Evolutionary conservation across 2,329 filamentous ascomycete genomes (phyloP), one percentile per base, ranked within the genome.

Genomic region (Botrytis paeoniae): DNA sequence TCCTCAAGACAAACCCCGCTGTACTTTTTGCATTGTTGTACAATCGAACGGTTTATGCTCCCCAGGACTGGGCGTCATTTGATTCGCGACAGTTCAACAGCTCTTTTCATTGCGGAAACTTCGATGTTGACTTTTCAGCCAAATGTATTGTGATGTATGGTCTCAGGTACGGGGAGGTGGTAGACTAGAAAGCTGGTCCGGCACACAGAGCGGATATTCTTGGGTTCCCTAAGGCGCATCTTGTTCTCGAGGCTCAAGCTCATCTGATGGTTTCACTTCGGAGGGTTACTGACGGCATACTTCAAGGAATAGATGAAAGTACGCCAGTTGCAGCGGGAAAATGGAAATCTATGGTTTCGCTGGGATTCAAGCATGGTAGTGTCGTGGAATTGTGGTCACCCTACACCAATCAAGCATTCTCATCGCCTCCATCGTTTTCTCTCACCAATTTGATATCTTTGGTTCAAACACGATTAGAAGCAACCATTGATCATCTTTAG

Each of bases 351-450:
- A 68, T 32, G 25, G 35, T 43, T 25, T 22, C n/a, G 25, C 7
- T 68, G 41, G 66, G 65, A 29, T 65, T 73, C 12, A 62, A 32
- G 22, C 69, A 60, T 48, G 12, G 20, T 18, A 62, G 43, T 16
- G 43, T 41, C 7, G n/a, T 57, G 35, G 41, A 69, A n/a, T 73
- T 74, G 25, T 64, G 63, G 25, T 75, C 74, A 16, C 37, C n/a
- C 18, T 76, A 57, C 54, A 54, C 70, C 5, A 77, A 76, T 51
- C 73, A 76, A 51, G 64, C 74, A 41, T 76, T 76, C n/a, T 75
- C 69, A 37, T 64, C 64, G 9, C 74, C 73, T 4, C 74, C 74
- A 29, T 16, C 29, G 35, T 74, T 76, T 22, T 60, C 69, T 39
- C 41, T 73, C 9, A 5, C 64, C 1, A 16, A 18, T 22, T 32